Conservation (phyloP, 225 moss, liverwort and hornwort species). For the Neckera pumila region DNA sequence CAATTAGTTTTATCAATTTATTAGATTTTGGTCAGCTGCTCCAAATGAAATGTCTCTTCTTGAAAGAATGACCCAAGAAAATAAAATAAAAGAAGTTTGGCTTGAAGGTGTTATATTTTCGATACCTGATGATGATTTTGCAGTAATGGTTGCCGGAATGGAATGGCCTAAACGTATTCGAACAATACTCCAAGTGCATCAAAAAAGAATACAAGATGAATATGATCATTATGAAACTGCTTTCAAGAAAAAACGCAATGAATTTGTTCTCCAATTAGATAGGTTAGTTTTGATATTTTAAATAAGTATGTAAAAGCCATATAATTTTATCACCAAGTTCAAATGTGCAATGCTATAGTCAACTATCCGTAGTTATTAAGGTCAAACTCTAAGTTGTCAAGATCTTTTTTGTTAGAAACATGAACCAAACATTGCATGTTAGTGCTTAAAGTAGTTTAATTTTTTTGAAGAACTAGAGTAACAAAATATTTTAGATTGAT, state of each 20-base stretch:
- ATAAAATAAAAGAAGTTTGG: conserved; percentile 55
- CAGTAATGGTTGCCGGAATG: conserved; percentile 48
- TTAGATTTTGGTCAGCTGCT: conserved; percentile 57
- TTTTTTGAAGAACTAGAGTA: fast-evolving
- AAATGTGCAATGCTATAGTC: not conserved
- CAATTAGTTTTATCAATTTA: not conserved
- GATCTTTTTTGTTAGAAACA: fast-evolving
- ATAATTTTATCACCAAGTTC: no score
- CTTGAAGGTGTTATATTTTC: conserved; percentile 48
- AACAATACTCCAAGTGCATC: conserved; percentile 65
- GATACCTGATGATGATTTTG: conserved; percentile 68
- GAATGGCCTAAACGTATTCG: conserved; percentile 83
- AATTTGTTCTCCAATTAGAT: conserved; percentile 47
- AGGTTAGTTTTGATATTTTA: not conserved
- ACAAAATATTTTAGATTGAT: not conserved
- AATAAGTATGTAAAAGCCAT: not conserved
- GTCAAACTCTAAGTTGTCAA: not conserved
- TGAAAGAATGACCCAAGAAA: conserved; percentile 55
- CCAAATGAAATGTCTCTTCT: conserved; percentile 67
- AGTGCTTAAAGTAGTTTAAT: not conserved
- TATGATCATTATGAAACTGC: conserved; percentile 63
- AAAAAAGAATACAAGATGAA: conserved; percentile 84
- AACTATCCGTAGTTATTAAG: not conserved
- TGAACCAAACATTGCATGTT: no score
- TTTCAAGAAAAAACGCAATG: conserved; percentile 28